phyloP scores from a whole-genome alignment of 352 stramenopile species.

The Stramenopiles sp. region DNA sequence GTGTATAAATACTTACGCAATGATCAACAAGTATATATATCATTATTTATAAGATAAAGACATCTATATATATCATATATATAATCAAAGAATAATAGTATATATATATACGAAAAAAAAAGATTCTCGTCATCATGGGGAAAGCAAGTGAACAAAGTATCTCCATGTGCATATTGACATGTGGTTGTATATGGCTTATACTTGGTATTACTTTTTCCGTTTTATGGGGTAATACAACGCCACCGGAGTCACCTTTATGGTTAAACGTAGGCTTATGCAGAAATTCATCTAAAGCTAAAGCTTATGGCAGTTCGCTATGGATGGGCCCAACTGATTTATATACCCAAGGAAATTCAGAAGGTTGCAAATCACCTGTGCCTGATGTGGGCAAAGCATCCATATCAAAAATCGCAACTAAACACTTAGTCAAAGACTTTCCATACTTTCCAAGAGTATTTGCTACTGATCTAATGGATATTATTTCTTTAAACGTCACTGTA shows the following conservation, averaged over 20 bases:
- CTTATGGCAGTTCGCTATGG: background rate
- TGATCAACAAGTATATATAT: too few species aligned
- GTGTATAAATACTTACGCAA: too few species aligned
- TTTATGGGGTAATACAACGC: background rate
- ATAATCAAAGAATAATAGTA: too few species aligned
- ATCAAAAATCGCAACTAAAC: background rate
- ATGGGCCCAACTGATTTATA: background rate
- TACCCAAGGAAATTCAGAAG: background rate
- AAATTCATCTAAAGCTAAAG: background rate
- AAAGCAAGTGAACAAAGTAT: too few species aligned
- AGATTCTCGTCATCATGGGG: too few species aligned
- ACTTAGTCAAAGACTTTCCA: background rate
- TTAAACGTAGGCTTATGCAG: background rate
- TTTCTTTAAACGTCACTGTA: background rate
- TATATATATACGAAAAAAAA: too few species aligned
- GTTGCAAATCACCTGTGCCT: background rate
- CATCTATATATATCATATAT: too few species aligned
- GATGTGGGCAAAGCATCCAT: background rate
- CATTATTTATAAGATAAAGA: too few species aligned
- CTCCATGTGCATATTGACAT: too few species aligned
- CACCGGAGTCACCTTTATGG: background rate
- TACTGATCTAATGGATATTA: background rate
- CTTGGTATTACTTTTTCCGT: constrained; percentile 24
- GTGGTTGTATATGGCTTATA: too few species aligned
- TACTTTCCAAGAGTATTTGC: background rate